Evolutionary conservation across 2,329 filamentous ascomycete species (phyloP).

Genomic region (Sporothrix globosa): DNA sequence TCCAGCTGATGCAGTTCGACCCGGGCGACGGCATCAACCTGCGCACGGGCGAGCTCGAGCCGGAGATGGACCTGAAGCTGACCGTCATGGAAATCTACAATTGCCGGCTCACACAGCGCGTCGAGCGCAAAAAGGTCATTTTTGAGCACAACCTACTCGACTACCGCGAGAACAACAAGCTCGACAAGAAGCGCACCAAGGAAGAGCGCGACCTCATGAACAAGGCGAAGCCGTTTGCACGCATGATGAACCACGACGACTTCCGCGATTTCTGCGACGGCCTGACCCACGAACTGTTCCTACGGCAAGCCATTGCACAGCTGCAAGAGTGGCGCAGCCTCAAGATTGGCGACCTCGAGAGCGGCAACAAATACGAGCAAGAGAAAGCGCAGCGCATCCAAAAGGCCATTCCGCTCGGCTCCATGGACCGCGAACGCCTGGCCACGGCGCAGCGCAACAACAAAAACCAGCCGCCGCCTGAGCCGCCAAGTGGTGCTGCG

Average conservation of each 20-base stretch:
- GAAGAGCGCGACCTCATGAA: constrained; percentile 90
- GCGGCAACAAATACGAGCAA: constrained; percentile 88
- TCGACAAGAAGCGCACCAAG: constrained; percentile 94
- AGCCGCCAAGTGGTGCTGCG: constrained; percentile 76
- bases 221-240: constrained; percentile 92
- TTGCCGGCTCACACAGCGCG: constrained; percentile 81
- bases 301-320: constrained; percentile 85
- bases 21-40: constrained; percentile 91
- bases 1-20: constrained; percentile 98
- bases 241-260: constrained; percentile 94
- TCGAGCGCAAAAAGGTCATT: constrained; percentile 93
- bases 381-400: constrained; percentile 81
- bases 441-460: constrained; percentile 70
- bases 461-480: constrained; percentile 68
- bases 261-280: constrained; percentile 85
- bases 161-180: constrained; percentile 84
- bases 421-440: constrained; percentile 79
- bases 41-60: constrained; percentile 80
- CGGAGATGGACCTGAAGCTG: constrained; percentile 96
- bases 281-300: constrained; percentile 85
- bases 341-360: constrained; percentile 80
- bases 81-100: constrained; percentile 99
- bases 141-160: constrained; percentile 94
- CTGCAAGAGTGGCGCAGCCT: constrained; percentile 91
- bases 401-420: constrained; percentile 70